Evolutionary conservation across 495 filamentous ascomycete species (phyloP).

Genomic region (Hyphodiscus hymeniophilus): DNA sequence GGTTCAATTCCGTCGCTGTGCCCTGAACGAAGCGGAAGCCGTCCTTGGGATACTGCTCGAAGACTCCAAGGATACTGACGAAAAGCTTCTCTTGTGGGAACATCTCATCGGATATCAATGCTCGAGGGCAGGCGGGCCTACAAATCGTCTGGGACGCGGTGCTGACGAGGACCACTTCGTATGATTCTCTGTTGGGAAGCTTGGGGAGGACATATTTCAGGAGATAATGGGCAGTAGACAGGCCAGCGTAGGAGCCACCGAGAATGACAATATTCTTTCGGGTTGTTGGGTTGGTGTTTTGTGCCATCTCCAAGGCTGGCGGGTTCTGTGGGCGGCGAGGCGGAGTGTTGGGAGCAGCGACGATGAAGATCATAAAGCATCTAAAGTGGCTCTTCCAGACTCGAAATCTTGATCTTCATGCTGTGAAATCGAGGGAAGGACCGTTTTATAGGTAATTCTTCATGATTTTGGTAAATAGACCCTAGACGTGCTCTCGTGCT

Average conservation of each 20-base stretch:
- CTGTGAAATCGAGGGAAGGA: no score
- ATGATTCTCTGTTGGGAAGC: slow-evolving; percentile 24
- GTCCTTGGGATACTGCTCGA: slow-evolving; percentile 32
- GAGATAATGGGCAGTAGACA: slow-evolving; percentile 42
- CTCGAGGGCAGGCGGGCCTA: slow-evolving; percentile 39
- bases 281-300: not conserved
- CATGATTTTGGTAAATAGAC: no score
- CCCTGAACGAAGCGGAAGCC: slow-evolving; percentile 50
- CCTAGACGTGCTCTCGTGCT: no score
- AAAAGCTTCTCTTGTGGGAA: slow-evolving; percentile 42
- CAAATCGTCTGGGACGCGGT: slow-evolving; percentile 34
- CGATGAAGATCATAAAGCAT: no score
- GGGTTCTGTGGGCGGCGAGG: no score
- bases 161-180: slow-evolving; percentile 35
- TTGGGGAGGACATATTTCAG: slow-evolving; percentile 42
- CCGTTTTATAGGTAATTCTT: no score
- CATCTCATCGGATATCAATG: slow-evolving; percentile 34
- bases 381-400: no score
- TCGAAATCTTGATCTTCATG: no score
- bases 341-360: no score
- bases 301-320: slow-evolving; percentile 4
- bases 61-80: slow-evolving; percentile 29
- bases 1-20: slow-evolving; percentile 39
- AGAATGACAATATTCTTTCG: slow-evolving; percentile 40
- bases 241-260: slow-evolving; percentile 44